phyloP scores from a whole-genome alignment of 805 yeast genomes.

The Pachysolen tannophilus region DNA sequence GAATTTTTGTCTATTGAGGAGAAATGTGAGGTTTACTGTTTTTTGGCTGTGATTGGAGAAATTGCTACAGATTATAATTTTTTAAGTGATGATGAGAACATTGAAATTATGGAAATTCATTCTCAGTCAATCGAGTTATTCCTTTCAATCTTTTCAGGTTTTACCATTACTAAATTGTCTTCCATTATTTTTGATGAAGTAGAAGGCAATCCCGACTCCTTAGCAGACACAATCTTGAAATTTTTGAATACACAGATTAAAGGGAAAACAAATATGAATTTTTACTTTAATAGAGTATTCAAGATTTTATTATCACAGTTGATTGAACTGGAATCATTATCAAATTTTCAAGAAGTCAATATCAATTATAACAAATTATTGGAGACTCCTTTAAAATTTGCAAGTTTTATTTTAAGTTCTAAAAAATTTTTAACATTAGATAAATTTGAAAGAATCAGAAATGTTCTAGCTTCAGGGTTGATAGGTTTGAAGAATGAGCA shows the following conservation, averaged over 20 bases:
- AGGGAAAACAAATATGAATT: slow-evolving; percentile 8
- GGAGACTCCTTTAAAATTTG: slow-evolving; percentile 25
- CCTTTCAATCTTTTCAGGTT: not conserved
- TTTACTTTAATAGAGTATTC: slow-evolving; percentile 28
- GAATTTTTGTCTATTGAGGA: not conserved
- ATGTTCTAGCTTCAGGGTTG: slow-evolving; percentile 55
- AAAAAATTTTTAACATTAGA: slow-evolving; percentile 26
- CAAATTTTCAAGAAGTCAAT: slow-evolving; percentile 21
- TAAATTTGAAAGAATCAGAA: slow-evolving; percentile 45
- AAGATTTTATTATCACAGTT: slow-evolving; percentile 21
- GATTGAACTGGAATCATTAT: slow-evolving; percentile 20
- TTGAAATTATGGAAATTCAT: slow-evolving; percentile 5
- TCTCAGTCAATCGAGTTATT: not conserved
- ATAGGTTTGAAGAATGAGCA: slow-evolving; percentile 42
- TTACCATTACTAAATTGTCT: not conserved
- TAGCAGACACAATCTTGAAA: not conserved
- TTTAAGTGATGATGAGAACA: slow-evolving; percentile 17
- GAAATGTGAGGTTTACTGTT: slow-evolving; percentile 1
- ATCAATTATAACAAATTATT: slow-evolving; percentile 24
- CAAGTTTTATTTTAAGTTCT: slow-evolving; percentile 26
- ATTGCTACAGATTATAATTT: slow-evolving; percentile 30
- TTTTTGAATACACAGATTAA: not conserved
- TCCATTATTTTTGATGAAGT: not conserved
- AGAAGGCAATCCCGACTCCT: too few relatives aligned
- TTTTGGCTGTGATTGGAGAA: slow-evolving; percentile 27